Percentiles rank a stretch among this genome's conserved stretches.
Conservation (phyloP, 495 filamentous ascomycete genomes). For the Penicillium argentinense region DNA sequence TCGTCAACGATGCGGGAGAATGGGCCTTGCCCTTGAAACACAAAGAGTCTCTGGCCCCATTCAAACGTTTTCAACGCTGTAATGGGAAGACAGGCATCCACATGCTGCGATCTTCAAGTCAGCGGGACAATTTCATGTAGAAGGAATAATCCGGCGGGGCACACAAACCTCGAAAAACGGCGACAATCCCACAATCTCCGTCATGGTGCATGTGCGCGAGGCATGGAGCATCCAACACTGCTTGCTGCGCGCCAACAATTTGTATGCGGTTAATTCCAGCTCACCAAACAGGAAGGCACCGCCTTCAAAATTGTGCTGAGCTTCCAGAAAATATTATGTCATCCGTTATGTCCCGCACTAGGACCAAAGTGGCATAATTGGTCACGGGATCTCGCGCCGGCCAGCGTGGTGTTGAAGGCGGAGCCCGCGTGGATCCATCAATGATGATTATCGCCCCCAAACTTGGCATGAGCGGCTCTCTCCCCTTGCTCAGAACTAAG, state of each 20-base stretch:
- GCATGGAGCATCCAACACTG: background rate
- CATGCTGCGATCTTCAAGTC: conserved; percentile 29
- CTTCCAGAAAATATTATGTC: conserved; percentile 2
- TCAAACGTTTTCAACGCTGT: conserved; percentile 36
- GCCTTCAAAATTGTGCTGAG: conserved; percentile 10
- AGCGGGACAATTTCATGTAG: background rate
- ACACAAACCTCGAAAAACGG: conserved; percentile 38
- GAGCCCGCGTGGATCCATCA: background rate
- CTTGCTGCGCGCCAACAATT: conserved; percentile 1
- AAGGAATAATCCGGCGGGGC: background rate
- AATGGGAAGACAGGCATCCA: conserved; percentile 50
- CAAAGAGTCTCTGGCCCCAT: conserved; percentile 21
- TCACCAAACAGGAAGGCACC: conserved; percentile 5
- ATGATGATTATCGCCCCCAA: background rate
- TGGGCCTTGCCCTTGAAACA: conserved; percentile 46
- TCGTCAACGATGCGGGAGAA: conserved; percentile 40
- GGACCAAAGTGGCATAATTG: conserved; percentile 17
- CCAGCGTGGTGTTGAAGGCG: conserved; percentile 10
- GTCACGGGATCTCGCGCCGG: conserved; percentile 32
- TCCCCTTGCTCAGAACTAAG: no score
- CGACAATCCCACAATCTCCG: conserved; percentile 26
- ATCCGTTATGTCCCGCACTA: conserved; percentile 12
- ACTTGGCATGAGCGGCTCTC: no score
- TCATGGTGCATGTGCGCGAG: background rate
- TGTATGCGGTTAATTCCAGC: conserved; percentile 12